Percentiles rank a stretch among this genome's conserved stretches.
Conservation (phyloP, 1,284 basidiomycete species). For the Schizopora paradoxa region DNA sequence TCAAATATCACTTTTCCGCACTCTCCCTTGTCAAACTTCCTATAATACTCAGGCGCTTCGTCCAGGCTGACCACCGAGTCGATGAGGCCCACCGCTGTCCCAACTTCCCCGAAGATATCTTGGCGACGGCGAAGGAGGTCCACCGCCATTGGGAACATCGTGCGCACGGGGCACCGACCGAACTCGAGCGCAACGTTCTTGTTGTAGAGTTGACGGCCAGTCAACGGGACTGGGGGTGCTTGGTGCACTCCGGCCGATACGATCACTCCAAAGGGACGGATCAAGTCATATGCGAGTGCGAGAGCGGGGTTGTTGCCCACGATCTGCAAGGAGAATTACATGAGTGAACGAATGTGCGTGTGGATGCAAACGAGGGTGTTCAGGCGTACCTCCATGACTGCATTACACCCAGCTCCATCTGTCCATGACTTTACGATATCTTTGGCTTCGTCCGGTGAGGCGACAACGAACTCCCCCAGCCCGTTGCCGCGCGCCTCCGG, state of each 20-base stretch:
- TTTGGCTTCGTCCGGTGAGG: constrained; percentile 48
- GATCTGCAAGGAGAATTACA: constrained; percentile 50
- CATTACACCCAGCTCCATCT: constrained; percentile 51
- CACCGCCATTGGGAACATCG: constrained; percentile 71
- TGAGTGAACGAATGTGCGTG: neutral
- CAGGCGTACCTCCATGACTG: constrained; percentile 50
- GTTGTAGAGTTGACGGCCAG: constrained; percentile 63
- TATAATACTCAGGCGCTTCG: constrained; percentile 52
- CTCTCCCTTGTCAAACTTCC: constrained; percentile 61
- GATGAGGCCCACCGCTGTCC: constrained; percentile 52
- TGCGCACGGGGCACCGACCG: constrained; percentile 81
- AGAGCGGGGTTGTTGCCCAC: constrained; percentile 76
- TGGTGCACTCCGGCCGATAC: constrained; percentile 75
- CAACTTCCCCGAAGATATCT: constrained; percentile 63
- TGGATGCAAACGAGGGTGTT: neutral
- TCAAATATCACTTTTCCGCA: constrained; percentile 73
- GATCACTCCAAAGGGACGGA: constrained; percentile 77
- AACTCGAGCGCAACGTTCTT: constrained; percentile 82
- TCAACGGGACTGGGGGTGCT: constrained; percentile 50
- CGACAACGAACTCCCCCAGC: constrained; percentile 47
- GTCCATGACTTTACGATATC: constrained; percentile 47
- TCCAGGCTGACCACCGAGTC: constrained; percentile 56
- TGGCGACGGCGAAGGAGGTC: constrained; percentile 66
- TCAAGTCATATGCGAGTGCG: constrained; percentile 68
- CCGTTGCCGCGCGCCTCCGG: constrained; percentile 36